Evolutionary conservation across 1,284 basidiomycete genomes (phyloP).

Genomic region (Wolfiporia cocos): DNA sequence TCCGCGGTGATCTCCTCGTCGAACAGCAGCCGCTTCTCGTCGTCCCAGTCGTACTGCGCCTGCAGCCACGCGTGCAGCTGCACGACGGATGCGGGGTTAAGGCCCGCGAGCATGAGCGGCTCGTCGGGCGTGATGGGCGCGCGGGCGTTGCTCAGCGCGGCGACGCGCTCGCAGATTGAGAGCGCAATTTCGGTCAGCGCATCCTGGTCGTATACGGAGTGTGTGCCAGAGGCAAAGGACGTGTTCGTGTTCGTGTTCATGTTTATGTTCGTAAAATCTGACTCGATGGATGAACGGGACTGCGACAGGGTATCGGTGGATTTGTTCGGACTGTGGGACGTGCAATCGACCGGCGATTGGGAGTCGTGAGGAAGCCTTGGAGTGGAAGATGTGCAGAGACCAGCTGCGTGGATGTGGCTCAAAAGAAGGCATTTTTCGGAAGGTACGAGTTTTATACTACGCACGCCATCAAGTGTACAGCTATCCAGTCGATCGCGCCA

Average conservation of each 20-base stretch:
- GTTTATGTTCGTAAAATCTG: too few species aligned
- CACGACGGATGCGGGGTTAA: slow-evolving; percentile 8
- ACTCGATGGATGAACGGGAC: slow-evolving; percentile 7
- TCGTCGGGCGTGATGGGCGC: slow-evolving; percentile 16
- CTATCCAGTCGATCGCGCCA: too few species aligned
- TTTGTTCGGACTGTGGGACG: slow-evolving; percentile 11
- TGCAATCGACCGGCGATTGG: slow-evolving; percentile 24
- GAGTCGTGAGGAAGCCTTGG: slow-evolving; percentile 6
- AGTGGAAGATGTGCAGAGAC: slow-evolving; percentile 2
- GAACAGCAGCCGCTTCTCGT: slow-evolving; percentile 8
- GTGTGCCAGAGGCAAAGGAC: slow-evolving; percentile 1
- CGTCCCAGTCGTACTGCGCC: slow-evolving; percentile 10
- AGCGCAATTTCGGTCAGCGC: slow-evolving; percentile 18
- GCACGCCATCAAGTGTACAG: too few species aligned
- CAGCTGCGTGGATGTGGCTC: slow-evolving; percentile 5
- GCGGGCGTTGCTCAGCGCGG: slow-evolving; percentile 13
- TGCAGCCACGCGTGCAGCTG: slow-evolving; percentile 11
- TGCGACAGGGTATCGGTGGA: background rate
- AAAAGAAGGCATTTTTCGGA: background rate
- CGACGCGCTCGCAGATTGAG: slow-evolving; percentile 21
- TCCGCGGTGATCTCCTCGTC: slow-evolving; percentile 11
- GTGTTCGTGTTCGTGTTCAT: too few species aligned
- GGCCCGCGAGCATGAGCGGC: slow-evolving; percentile 8
- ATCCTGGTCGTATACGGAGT: slow-evolving; percentile 2
- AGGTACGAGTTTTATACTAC: background rate